Conservation (phyloP, 1,284 basidiomycete species). For the Wolfiporia cocos region DNA sequence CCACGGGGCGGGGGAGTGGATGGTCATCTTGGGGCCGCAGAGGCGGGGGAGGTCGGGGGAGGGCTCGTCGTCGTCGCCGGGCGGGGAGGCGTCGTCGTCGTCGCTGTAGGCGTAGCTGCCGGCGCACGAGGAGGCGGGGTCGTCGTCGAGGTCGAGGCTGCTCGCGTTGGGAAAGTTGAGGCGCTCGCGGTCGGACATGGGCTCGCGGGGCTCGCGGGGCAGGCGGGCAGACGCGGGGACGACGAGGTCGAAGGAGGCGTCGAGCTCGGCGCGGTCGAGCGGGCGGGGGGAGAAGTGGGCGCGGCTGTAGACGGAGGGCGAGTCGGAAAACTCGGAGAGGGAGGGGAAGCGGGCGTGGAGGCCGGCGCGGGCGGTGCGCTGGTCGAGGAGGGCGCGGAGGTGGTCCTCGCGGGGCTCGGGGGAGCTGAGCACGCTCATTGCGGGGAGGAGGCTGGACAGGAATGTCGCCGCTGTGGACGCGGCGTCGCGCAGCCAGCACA, state of each 20-base stretch:
- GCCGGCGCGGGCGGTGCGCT: conserved; percentile 44
- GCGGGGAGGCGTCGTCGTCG: conserved; percentile 24
- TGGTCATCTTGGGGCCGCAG: conserved; percentile 72
- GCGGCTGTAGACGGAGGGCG: conserved; percentile 63
- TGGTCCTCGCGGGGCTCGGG: conserved; percentile 37
- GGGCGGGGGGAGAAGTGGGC: conserved; percentile 47
- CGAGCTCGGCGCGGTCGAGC: conserved; percentile 22
- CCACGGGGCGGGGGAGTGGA: conserved; percentile 77
- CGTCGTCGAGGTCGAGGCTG: conserved; percentile 56
- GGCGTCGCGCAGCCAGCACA: too few relatives aligned
- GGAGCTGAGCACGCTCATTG: conserved; percentile 24
- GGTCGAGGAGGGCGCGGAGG: conserved; percentile 46
- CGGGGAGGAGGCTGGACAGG: conserved; percentile 8
- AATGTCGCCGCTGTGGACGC: conserved; percentile 9
- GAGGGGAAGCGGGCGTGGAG: conserved; percentile 43
- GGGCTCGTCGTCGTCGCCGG: conserved; percentile 30
- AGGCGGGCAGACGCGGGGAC: conserved; percentile 21
- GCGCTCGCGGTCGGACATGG: conserved; percentile 32
- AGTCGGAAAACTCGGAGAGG: conserved; percentile 52
- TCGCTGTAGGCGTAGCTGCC: conserved; percentile 20
- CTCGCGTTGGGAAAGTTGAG: conserved; percentile 45
- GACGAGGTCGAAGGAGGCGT: conserved; percentile 23
- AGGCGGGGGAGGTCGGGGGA: conserved; percentile 47
- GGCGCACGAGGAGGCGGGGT: conserved; percentile 39
- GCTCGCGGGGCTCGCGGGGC: conserved; percentile 21